Percentiles rank a stretch among this genome's conserved stretches.
Evolutionary conservation across 2,329 filamentous ascomycete species (phyloP).

Genomic region (Escovopsis weberi): DNA sequence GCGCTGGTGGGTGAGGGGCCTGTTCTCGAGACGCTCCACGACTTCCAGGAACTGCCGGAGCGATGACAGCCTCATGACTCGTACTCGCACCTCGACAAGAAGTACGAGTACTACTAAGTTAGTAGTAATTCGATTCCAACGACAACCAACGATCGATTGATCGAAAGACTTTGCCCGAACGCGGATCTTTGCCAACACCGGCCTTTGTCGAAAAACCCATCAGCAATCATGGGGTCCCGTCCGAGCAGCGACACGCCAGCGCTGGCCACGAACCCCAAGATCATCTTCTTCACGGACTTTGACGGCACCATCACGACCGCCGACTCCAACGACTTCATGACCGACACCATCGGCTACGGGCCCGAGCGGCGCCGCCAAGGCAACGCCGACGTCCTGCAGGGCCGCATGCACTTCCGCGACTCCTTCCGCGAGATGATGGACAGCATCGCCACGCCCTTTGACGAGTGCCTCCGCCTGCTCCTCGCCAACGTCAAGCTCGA

Average conservation of each 20-base stretch:
- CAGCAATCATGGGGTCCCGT: constrained; percentile 27
- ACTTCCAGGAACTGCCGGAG: too few relatives aligned
- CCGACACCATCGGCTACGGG: constrained; percentile 85
- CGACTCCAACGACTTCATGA: constrained; percentile 58
- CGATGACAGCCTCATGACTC: too few relatives aligned
- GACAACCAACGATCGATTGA: too few relatives aligned
- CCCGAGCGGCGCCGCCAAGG: constrained; percentile 51
- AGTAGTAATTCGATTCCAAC: too few relatives aligned
- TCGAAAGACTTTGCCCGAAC: too few relatives aligned
- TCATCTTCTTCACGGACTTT: constrained; percentile 98
- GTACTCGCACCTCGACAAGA: too few relatives aligned
- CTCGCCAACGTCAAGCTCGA: constrained; percentile 77
- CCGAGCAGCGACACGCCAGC: constrained; percentile 35
- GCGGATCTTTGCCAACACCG: too few relatives aligned
- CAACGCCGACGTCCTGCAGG: constrained; percentile 64
- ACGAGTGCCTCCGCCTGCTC: constrained; percentile 66
- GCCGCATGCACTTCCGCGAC: constrained; percentile 62
- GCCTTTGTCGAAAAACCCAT: not conserved
- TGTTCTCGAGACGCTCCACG: too few relatives aligned
- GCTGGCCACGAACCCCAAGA: constrained; percentile 57
- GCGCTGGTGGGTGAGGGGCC: too few relatives aligned
- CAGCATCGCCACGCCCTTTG: constrained; percentile 65
- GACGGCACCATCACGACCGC: constrained; percentile 82
- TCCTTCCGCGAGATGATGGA: constrained; percentile 88
- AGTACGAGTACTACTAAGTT: too few relatives aligned